These are phyloP conservation scores for Hypoxylon sp. DNA, from an alignment of 2,329 filamentous ascomycete genomes.

Conservation along the genomic window DNA sequence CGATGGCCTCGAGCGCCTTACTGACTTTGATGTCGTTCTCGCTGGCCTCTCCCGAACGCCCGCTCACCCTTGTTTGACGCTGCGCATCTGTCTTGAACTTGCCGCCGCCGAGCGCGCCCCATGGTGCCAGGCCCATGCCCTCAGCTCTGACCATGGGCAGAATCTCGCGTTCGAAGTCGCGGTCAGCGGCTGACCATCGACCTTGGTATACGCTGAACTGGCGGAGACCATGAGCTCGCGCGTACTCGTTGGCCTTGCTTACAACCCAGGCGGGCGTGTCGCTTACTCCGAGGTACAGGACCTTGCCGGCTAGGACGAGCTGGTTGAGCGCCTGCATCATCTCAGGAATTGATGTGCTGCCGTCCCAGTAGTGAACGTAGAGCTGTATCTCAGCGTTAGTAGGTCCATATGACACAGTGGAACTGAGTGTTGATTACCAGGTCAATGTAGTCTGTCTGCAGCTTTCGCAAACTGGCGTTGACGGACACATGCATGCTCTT, in stretches of 20 bases:
- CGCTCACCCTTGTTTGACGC: constrained; percentile 63
- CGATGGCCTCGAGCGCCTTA: constrained; percentile 71
- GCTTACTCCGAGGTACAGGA: constrained; percentile 75
- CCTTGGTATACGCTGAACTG: constrained; percentile 79
- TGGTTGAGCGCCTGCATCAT: constrained; percentile 77
- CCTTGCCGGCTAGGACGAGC: constrained; percentile 71
- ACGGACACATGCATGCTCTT: constrained; percentile 72
- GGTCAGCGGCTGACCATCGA: constrained; percentile 70
- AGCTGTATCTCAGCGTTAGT: constrained; percentile 55
- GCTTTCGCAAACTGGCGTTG: constrained; percentile 68
- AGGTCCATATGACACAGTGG: background rate
- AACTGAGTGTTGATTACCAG: constrained; percentile 57
- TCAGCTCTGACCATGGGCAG: constrained; percentile 74
- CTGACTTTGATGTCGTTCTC: constrained; percentile 68
- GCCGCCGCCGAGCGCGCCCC: constrained; percentile 70
- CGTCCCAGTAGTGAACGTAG: constrained; percentile 77
- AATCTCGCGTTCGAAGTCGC: constrained; percentile 79
- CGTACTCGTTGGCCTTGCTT: constrained; percentile 76
- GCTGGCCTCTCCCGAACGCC: constrained; percentile 56
- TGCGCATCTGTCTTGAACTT: constrained; percentile 61
- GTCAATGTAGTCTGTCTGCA: constrained; percentile 78
- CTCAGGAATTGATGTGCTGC: constrained; percentile 73
- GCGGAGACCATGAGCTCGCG: constrained; percentile 76
- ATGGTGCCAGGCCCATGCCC: constrained; percentile 72
- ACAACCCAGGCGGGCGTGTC: constrained; percentile 80